phyloP scores from a whole-genome alignment of 768 basidiomycete species.

The Kwoniella europaea region DNA sequence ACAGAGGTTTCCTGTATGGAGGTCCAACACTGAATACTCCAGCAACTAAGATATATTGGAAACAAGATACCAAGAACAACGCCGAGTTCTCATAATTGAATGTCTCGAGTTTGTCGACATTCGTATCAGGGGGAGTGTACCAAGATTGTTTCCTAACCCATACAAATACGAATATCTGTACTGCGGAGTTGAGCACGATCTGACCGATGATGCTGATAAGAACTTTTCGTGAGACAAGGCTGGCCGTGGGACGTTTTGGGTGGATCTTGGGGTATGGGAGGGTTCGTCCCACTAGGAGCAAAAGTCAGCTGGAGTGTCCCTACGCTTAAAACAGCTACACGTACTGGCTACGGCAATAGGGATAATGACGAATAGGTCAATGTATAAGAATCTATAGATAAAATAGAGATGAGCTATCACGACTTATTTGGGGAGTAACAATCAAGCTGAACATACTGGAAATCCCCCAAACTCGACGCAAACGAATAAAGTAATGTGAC shows the following conservation, averaged over 20 bases:
- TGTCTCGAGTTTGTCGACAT: constrained; percentile 75
- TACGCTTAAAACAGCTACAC: constrained; percentile 52
- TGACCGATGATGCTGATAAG: constrained; percentile 91
- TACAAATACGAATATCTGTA: constrained; percentile 85
- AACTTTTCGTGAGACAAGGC: constrained; percentile 92
- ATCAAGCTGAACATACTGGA: constrained; percentile 67
- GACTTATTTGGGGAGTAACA: too few species aligned
- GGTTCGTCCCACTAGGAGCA: constrained; percentile 82
- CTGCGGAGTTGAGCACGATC: constrained; percentile 77
- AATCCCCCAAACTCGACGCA: constrained; percentile 93
- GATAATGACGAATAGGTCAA: constrained; percentile 96
- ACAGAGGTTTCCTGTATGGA: constrained; percentile 92
- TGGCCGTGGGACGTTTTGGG: constrained; percentile 90
- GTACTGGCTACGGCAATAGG: constrained; percentile 94
- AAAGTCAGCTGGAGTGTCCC: constrained; percentile 5
- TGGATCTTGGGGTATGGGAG: constrained; percentile 84
- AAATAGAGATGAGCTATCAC: neutral
- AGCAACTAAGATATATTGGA: constrained; percentile 97
- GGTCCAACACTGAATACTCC: constrained; percentile 98
- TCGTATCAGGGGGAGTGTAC: constrained; percentile 75
- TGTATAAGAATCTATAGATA: constrained; percentile 80
- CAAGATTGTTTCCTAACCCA: constrained; percentile 86
- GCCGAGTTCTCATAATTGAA: constrained; percentile 90
- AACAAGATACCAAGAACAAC: constrained; percentile 91
- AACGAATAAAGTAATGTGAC: constrained; percentile 95